These are phyloP conservation scores for Tagetes patula DNA, from an alignment of 129 eudicot species.

Conservation along the genomic window DNA sequence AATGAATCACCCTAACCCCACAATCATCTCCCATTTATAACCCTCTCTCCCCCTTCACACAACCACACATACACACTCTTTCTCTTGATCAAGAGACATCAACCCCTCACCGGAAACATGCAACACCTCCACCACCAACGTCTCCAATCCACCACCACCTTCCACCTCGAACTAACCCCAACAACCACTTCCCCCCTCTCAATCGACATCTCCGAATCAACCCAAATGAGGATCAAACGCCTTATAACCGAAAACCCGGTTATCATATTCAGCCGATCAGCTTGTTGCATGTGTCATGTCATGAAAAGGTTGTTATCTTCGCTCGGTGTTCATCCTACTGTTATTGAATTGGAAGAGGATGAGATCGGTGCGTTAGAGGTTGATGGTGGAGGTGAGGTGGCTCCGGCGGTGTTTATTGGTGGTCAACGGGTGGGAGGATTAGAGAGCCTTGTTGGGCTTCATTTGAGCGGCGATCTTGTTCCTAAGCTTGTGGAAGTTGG, in stretches of 20 bases:
- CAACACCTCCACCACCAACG: conserved; percentile 47
- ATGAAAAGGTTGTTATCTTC: conserved; percentile 72
- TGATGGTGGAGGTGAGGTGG: conserved; percentile 27
- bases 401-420: conserved; percentile 83
- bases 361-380: conserved; percentile 65
- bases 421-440: conserved; percentile 77
- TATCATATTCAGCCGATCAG: conserved; percentile 70
- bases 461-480: conserved; percentile 67
- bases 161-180: conserved; percentile 69
- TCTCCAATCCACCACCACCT: conserved; percentile 53
- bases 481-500: conserved; percentile 77
- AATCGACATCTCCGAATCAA: conserved; percentile 69
- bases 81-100: background rate
- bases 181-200: conserved; percentile 67
- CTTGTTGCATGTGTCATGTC: conserved; percentile 99
- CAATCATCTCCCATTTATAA: conserved; percentile 23
- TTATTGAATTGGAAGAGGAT: conserved; percentile 78
- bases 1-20: conserved; percentile 30
- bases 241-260: conserved; percentile 75
- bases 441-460: conserved; percentile 82
- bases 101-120: conserved; percentile 29
- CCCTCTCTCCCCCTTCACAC: conserved; percentile 9
- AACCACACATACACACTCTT: conserved; percentile 20
- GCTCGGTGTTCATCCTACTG: conserved; percentile 85
- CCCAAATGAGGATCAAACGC: conserved; percentile 82